phyloP scores from a whole-genome alignment of 148 eudicot species.

The Mesembryanthemum crystallinum region DNA sequence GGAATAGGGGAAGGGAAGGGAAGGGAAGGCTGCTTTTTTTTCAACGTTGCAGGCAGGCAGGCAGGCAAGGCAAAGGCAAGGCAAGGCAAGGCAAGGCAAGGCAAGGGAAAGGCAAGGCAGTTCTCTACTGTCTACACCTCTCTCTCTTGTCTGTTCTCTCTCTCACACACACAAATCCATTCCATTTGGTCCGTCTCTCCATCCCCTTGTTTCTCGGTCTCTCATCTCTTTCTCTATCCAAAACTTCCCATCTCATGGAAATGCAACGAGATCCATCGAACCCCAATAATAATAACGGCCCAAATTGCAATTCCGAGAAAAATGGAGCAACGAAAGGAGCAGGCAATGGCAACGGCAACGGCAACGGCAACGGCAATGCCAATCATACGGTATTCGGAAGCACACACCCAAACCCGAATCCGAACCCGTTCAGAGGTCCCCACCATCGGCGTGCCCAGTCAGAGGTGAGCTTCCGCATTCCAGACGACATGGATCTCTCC shows the following conservation, averaged over 20 bases:
- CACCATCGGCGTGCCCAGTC: conserved; percentile 52
- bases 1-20: too few species aligned
- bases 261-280: conserved; percentile 28
- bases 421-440: conserved; percentile 29
- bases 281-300: not conserved
- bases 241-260: not conserved
- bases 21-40: too few species aligned
- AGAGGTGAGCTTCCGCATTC: conserved; percentile 36
- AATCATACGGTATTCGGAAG: not conserved
- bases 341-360: not conserved
- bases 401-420: not conserved
- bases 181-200: not conserved
- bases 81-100: too few species aligned
- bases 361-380: not conserved
- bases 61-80: too few species aligned
- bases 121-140: too few species aligned
- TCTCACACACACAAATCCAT: too few species aligned
- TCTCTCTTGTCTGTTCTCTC: not conserved
- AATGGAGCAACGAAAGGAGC: not conserved
- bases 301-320: conserved; percentile 4
- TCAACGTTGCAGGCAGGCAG: too few species aligned
- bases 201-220: conserved; percentile 4
- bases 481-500: conserved; percentile 48
- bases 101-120: too few species aligned
- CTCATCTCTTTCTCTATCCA: not conserved